Evolutionary conservation across 83 land plant species (phyloP).

Genomic region (Picea engelmannii): DNA sequence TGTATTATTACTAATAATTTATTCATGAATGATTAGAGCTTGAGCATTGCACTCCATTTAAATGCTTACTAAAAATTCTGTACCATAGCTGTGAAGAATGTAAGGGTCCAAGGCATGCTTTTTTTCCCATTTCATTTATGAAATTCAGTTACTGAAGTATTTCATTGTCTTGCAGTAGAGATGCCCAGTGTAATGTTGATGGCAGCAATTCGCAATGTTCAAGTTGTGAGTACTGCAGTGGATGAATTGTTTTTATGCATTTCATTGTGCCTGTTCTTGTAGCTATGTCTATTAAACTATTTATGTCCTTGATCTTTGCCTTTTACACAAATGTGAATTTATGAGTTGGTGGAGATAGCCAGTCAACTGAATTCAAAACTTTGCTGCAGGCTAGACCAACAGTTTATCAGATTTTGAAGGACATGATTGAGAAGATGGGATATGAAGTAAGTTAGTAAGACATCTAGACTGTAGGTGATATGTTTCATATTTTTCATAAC

Average conservation of each 20-base stretch:
- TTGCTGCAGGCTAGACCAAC: constrained; percentile 86
- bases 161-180: constrained; percentile 66
- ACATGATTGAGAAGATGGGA: constrained; percentile 91
- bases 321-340: not conserved
- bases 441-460: constrained; percentile 51
- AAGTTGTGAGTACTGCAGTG: constrained; percentile 48
- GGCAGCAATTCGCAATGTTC: constrained; percentile 90
- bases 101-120: not conserved
- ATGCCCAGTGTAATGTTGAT: constrained; percentile 84
- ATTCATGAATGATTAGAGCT: not conserved
- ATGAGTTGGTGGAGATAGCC: not conserved
- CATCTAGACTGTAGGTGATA: not conserved
- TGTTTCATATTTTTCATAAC: not conserved
- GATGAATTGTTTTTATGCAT: not conserved
- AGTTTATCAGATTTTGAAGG: constrained; percentile 78
- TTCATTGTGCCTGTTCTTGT: constrained; percentile 2
- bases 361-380: not conserved
- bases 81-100: not conserved
- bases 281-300: not conserved
- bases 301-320: constrained; percentile 1
- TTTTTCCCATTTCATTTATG: not conserved
- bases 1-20: not conserved
- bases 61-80: constrained; percentile 1
- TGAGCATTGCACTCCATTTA: not conserved
- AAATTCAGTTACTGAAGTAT: not conserved